These are phyloP conservation scores for Solanum gracilifrons DNA, from an alignment of 257 asterid species.

Conservation along the genomic window DNA sequence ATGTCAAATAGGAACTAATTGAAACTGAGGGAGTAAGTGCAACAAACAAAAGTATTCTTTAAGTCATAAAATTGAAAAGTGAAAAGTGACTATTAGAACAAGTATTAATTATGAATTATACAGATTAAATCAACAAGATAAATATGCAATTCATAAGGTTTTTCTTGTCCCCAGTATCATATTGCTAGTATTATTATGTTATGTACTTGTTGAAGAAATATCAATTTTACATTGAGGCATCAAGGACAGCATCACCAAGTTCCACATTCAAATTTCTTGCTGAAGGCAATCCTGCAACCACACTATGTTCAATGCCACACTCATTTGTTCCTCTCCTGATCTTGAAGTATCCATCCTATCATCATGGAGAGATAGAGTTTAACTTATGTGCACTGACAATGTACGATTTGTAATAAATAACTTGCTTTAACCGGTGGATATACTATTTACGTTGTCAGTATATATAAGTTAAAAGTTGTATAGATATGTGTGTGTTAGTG, in stretches of 20 bases:
- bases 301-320: constrained; percentile 83
- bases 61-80: neutral
- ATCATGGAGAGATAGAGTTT: neutral
- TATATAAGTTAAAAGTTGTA: neutral
- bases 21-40: neutral
- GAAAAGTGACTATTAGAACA: neutral
- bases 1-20: too few species aligned
- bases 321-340: constrained; percentile 83
- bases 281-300: constrained; percentile 77
- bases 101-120: neutral
- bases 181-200: neutral
- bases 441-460: neutral
- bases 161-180: neutral
- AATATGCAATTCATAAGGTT: neutral
- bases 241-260: constrained; percentile 11
- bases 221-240: constrained; percentile 31
- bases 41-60: neutral
- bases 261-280: constrained; percentile 33
- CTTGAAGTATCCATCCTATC: constrained; percentile 90
- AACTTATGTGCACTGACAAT: neutral
- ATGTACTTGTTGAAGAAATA: neutral
- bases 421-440: neutral
- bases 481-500: neutral
- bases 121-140: neutral
- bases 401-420: neutral